Evolutionary conservation across 305 asterid species (phyloP).

Genomic region (Rubia peregrina): DNA sequence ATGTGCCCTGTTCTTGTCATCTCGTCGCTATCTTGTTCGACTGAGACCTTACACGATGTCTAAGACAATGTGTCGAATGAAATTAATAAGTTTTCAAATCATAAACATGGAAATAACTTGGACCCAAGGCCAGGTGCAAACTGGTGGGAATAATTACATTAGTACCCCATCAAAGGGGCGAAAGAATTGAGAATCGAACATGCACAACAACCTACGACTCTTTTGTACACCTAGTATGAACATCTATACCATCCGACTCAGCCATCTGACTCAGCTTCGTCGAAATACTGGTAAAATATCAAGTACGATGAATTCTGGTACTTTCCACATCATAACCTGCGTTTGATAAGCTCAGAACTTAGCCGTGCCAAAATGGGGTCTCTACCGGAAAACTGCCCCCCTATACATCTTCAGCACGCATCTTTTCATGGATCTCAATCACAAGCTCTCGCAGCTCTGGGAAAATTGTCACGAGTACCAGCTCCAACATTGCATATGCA

Average conservation of each 20-base stretch:
- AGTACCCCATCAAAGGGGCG: constrained; percentile 3
- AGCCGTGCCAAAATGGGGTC: constrained; percentile 7
- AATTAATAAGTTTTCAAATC: neutral
- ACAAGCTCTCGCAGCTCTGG: constrained; percentile 73
- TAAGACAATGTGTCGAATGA: neutral
- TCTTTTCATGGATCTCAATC: constrained; percentile 60
- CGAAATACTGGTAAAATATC: too few relatives aligned
- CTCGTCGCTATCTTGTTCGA: neutral
- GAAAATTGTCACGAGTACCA: constrained; percentile 58
- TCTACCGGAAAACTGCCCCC: constrained; percentile 9
- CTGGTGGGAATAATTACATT: constrained; percentile 16
- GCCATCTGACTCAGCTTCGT: too few relatives aligned
- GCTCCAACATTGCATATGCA: constrained; percentile 85
- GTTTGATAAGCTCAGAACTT: neutral
- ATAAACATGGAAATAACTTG: neutral
- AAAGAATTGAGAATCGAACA: constrained; percentile 1
- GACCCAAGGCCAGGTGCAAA: neutral
- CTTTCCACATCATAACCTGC: neutral
- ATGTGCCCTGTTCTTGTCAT: neutral
- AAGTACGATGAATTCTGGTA: neutral
- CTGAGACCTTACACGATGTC: neutral
- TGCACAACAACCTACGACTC: constrained; percentile 13
- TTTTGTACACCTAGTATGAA: constrained; percentile 14
- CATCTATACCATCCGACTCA: neutral
- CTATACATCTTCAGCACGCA: constrained; percentile 35